Percentiles rank a stretch among this genome's conserved stretches.
Evolutionary conservation across 1,284 basidiomycete genomes (phyloP).

Genomic region (Apiotrichum sp.): DNA sequence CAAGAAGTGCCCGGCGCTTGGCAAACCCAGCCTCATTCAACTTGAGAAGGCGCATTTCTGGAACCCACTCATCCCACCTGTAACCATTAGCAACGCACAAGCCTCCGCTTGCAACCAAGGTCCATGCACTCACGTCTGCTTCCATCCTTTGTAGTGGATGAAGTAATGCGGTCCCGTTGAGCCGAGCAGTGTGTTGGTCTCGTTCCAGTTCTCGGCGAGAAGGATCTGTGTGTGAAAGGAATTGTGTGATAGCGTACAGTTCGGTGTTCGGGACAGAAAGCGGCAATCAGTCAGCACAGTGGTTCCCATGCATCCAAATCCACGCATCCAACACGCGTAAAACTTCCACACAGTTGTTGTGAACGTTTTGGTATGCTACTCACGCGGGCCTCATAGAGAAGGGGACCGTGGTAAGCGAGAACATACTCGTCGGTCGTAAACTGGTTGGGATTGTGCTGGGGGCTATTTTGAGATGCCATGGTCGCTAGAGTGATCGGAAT

Average conservation of each 20-base stretch:
- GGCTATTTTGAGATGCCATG: slow-evolving; percentile 17
- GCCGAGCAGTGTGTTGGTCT: slow-evolving; percentile 61
- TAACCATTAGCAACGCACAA: background rate
- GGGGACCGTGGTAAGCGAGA: slow-evolving; percentile 86
- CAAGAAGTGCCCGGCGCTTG: slow-evolving; percentile 57
- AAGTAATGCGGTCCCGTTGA: slow-evolving; percentile 75
- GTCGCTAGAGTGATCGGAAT: slow-evolving; percentile 1
- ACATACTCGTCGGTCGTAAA: slow-evolving; percentile 64
- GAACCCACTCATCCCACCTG: slow-evolving; percentile 99
- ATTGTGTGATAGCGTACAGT: background rate
- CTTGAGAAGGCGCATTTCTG: slow-evolving; percentile 74
- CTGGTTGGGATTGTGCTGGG: slow-evolving; percentile 26
- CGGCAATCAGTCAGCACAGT: slow-evolving; percentile 15
- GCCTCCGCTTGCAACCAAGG: no score
- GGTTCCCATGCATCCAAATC: background rate
- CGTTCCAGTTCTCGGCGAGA: slow-evolving; percentile 69
- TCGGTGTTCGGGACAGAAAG: background rate
- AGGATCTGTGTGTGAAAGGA: slow-evolving; percentile 54
- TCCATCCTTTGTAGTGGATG: slow-evolving; percentile 99
- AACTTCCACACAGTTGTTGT: slow-evolving; percentile 3
- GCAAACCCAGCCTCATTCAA: slow-evolving; percentile 75
- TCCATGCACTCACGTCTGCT: slow-evolving; percentile 69
- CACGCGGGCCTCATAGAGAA: slow-evolving; percentile 89
- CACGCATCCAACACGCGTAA: slow-evolving; percentile 6
- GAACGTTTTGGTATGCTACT: slow-evolving; percentile 22